These are phyloP conservation scores for Acer saccharum DNA, from an alignment of 345 rosid species.

Conservation along the genomic window DNA sequence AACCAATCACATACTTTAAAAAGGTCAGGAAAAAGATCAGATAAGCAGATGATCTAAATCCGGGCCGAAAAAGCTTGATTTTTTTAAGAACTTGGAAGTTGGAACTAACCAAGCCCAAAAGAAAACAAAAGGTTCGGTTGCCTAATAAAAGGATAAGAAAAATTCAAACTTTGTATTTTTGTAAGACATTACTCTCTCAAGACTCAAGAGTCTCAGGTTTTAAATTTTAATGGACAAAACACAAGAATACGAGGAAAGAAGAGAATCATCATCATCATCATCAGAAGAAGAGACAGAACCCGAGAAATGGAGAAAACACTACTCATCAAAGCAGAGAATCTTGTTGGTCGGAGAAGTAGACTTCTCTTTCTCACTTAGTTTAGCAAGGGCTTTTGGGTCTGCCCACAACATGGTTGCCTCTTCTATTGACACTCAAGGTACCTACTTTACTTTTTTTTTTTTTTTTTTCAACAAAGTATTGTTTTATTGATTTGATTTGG, in stretches of 20 bases:
- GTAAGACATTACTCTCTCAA: no score
- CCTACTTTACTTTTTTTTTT: not conserved
- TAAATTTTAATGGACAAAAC: not conserved
- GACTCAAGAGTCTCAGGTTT: no score
- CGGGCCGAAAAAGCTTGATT: no score
- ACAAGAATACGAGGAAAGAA: not conserved
- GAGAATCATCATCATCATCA: no score
- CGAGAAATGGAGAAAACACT: slow-evolving; percentile 44
- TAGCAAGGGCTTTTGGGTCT: slow-evolving; percentile 58
- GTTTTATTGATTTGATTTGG: not conserved
- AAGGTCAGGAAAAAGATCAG: no score
- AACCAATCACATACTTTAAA: no score
- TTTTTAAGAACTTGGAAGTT: no score
- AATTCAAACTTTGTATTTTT: no score
- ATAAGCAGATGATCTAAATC: no score
- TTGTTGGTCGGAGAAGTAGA: slow-evolving; percentile 66
- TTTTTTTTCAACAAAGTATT: not conserved
- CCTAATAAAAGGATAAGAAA: no score
- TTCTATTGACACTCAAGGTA: slow-evolving; percentile 49
- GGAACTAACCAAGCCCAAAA: no score
- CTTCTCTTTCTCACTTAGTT: slow-evolving; percentile 54
- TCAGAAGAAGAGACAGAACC: not conserved
- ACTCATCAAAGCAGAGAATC: slow-evolving; percentile 50
- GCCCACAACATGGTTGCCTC: slow-evolving; percentile 63
- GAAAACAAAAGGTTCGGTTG: no score